Evolutionary conservation across 352 stramenopile genomes (phyloP).

Genomic region (Phytophthora constricta): DNA sequence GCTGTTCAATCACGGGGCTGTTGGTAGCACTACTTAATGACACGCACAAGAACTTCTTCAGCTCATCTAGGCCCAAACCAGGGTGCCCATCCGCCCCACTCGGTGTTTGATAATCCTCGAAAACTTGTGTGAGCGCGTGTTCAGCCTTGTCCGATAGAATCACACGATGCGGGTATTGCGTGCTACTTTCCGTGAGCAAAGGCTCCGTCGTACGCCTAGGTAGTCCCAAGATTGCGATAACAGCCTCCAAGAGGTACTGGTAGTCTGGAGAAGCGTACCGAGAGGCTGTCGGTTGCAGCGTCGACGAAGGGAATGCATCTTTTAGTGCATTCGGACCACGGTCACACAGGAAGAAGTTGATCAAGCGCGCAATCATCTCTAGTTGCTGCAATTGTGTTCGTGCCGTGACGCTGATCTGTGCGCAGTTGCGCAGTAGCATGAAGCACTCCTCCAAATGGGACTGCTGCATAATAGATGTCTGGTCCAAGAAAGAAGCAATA

Average conservation of each 20-base stretch:
- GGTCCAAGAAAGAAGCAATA: conserved; percentile 70
- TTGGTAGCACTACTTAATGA: conserved; percentile 65
- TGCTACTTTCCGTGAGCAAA: conserved; percentile 67
- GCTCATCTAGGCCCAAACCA: conserved; percentile 61
- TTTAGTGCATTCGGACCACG: conserved; percentile 66
- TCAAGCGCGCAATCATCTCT: conserved; percentile 81
- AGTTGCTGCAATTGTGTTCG: conserved; percentile 56
- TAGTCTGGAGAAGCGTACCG: conserved; percentile 86
- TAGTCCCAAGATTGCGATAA: conserved; percentile 86
- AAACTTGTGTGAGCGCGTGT: conserved; percentile 75
- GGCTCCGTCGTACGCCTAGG: conserved; percentile 67
- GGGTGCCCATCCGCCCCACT: conserved; percentile 25
- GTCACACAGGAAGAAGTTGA: conserved; percentile 86
- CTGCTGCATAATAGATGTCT: conserved; percentile 79
- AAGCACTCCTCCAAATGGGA: conserved; percentile 90
- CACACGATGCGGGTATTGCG: conserved; percentile 74
- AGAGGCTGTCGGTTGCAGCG: conserved; percentile 45
- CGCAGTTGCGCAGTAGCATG: conserved; percentile 82
- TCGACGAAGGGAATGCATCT: conserved; percentile 74
- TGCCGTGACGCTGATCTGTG: conserved; percentile 59
- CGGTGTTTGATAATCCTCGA: conserved; percentile 66
- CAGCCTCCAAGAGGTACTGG: conserved; percentile 88
- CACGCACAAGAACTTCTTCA: conserved; percentile 73
- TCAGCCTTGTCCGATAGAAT: conserved; percentile 78
- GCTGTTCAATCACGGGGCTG: conserved; percentile 65